Percentiles rank a stretch among this genome's conserved stretches.
Evolutionary conservation across 768 basidiomycete species (phyloP).

Genomic region (Agaricus blazei): DNA sequence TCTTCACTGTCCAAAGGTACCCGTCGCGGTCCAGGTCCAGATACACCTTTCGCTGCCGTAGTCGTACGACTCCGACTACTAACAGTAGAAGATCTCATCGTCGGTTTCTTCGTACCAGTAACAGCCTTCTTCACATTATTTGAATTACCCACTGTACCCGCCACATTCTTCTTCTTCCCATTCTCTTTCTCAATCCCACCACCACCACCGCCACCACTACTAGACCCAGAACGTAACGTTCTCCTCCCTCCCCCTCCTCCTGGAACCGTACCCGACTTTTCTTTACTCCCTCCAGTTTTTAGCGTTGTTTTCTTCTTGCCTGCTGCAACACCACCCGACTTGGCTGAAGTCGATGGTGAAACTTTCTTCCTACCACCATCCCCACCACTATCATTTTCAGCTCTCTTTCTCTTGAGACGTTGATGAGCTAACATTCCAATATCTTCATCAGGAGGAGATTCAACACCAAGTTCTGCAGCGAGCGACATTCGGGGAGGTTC

Average conservation of each 20-base stretch:
- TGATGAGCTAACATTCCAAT: neutral
- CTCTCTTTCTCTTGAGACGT: neutral
- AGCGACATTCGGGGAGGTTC: conserved; percentile 29
- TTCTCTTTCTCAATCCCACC: conserved; percentile 34
- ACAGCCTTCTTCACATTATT: neutral
- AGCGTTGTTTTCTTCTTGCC: conserved; percentile 20
- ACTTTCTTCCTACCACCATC: neutral
- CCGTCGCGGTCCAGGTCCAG: conserved; percentile 51
- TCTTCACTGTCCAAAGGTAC: conserved; percentile 66
- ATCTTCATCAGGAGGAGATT: conserved; percentile 32
- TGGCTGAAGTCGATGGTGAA: no score
- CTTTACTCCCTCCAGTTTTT: conserved; percentile 20
- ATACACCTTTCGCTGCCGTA: neutral
- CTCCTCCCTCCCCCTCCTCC: neutral
- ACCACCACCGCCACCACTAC: conserved; percentile 4
- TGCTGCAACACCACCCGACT: conserved; percentile 17
- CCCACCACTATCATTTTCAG: conserved; percentile 24
- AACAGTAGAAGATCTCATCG: neutral
- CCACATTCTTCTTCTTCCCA: conserved; percentile 14
- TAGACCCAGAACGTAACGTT: neutral
- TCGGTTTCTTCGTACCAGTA: neutral
- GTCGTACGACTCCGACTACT: neutral
- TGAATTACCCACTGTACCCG: neutral
- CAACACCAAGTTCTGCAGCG: conserved; percentile 43
- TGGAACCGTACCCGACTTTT: conserved; percentile 25